A percentile compares a stretch with the other conserved stretches of the same genome.
Evolutionary conservation across 2,329 filamentous ascomycete genomes (phyloP).

Genomic region (Colletotrichum neosansevieriae): DNA sequence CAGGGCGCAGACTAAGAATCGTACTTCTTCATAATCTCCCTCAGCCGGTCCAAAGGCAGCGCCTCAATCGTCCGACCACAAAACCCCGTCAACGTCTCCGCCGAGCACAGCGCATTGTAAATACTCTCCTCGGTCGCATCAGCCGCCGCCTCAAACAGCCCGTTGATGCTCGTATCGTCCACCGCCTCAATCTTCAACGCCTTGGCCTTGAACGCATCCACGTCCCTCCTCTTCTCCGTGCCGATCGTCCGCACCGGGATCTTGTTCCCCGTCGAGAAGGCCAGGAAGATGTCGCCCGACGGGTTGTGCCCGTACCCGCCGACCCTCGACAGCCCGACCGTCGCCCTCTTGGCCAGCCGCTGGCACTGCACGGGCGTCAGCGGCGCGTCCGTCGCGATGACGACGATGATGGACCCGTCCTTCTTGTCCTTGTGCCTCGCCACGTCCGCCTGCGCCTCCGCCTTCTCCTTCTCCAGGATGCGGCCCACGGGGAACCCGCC

Average conservation of each 20-base stretch:
- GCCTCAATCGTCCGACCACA: conserved; percentile 62
- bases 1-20: conserved; percentile 1
- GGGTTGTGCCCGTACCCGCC: conserved; percentile 72
- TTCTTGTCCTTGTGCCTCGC: conserved; percentile 59
- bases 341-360: conserved; percentile 70
- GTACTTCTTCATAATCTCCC: conserved; percentile 58
- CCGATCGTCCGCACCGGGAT: conserved; percentile 58
- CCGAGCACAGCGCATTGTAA: conserved; percentile 72
- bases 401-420: conserved; percentile 72
- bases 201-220: conserved; percentile 56
- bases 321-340: conserved; percentile 70
- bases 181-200: conserved; percentile 58
- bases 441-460: conserved; percentile 45
- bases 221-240: conserved; percentile 44
- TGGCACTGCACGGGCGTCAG: conserved; percentile 68
- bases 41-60: conserved; percentile 60
- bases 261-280: conserved; percentile 72
- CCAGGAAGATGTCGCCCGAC: conserved; percentile 76
- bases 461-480: conserved; percentile 60
- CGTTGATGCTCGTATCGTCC: conserved; percentile 71
- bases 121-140: conserved; percentile 76
- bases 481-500: conserved; percentile 72
- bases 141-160: conserved; percentile 70
- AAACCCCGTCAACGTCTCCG: conserved; percentile 68
- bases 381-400: conserved; percentile 71